Conservation (phyloP, 2,329 filamentous ascomycete genomes). For the Macrophomina pseudophaseolina region DNA sequence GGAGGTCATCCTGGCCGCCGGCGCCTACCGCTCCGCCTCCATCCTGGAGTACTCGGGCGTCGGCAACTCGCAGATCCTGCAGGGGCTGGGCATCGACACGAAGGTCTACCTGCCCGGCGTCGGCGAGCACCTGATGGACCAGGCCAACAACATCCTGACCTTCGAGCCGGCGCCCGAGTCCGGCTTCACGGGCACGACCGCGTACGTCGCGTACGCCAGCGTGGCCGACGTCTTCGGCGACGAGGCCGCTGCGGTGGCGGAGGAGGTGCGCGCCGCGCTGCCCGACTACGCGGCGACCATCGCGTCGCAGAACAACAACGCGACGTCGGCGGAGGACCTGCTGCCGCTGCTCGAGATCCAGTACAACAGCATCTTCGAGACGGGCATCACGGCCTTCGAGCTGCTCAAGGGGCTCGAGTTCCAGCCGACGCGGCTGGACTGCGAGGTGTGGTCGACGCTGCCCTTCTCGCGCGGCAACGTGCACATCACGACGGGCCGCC, state of each 20-base stretch:
- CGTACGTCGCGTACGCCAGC: background rate
- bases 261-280: background rate
- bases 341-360: background rate
- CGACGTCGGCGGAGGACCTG: background rate
- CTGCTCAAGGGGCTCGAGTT: background rate
- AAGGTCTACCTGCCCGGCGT: conserved; percentile 30
- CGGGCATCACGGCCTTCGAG: background rate
- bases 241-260: background rate
- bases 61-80: conserved; percentile 27
- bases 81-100: conserved; percentile 26
- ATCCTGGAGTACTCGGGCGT: conserved; percentile 30
- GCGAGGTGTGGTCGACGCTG: conserved; percentile 25
- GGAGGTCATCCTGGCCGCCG: conserved; percentile 32
- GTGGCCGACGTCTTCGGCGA: background rate
- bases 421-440: background rate
- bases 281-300: background rate
- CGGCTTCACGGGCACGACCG: background rate
- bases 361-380: background rate
- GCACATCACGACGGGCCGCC: conserved; percentile 39
- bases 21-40: conserved; percentile 27
- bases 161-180: background rate
- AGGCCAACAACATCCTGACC: background rate
- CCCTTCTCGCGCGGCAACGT: conserved; percentile 42
- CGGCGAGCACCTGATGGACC: conserved; percentile 30
- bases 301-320: conserved; percentile 6